These are phyloP conservation scores for Pythium dissimile DNA, from an alignment of 352 stramenopile species.

Conservation along the genomic window DNA sequence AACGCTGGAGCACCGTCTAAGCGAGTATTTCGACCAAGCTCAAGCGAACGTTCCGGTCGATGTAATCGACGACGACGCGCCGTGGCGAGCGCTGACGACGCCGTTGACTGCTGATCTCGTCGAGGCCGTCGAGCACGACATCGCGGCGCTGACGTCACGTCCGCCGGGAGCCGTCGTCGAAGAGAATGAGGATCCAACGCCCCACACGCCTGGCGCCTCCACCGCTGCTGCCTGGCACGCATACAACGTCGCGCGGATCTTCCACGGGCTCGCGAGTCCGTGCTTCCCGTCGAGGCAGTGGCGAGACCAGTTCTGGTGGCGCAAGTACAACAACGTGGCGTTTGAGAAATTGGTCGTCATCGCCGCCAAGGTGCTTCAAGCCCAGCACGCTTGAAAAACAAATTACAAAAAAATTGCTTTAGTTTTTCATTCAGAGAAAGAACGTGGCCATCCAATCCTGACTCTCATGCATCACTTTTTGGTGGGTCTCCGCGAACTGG, in stretches of 20 bases:
- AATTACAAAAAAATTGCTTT: too few species aligned
- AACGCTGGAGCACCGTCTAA: slow-evolving; percentile 38
- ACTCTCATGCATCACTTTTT: too few species aligned
- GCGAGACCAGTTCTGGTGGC: slow-evolving; percentile 65
- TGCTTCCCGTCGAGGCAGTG: slow-evolving; percentile 55
- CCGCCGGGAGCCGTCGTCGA: slow-evolving; percentile 17
- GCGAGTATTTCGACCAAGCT: slow-evolving; percentile 66
- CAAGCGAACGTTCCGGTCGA: background rate
- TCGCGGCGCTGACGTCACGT: slow-evolving; percentile 30
- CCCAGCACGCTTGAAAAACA: background rate
- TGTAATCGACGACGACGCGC: slow-evolving; percentile 21
- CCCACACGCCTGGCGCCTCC: background rate
- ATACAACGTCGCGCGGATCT: slow-evolving; percentile 71
- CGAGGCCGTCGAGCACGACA: slow-evolving; percentile 54
- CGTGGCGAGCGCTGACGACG: slow-evolving; percentile 43
- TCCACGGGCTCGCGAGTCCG: slow-evolving; percentile 69
- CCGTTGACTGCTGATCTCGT: slow-evolving; percentile 48
- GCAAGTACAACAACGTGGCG: slow-evolving; percentile 56
- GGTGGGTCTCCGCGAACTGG: too few species aligned
- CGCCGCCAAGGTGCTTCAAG: slow-evolving; percentile 45
- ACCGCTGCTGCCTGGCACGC: slow-evolving; percentile 52
- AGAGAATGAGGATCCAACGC: slow-evolving; percentile 2
- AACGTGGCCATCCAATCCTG: too few species aligned
- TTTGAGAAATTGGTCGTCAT: slow-evolving; percentile 76
- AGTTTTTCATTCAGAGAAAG: too few species aligned